Percentiles rank a stretch among this genome's conserved stretches.
phyloP scores from a whole-genome alignment of 257 asterid genomes.

The Ballota nigra region DNA sequence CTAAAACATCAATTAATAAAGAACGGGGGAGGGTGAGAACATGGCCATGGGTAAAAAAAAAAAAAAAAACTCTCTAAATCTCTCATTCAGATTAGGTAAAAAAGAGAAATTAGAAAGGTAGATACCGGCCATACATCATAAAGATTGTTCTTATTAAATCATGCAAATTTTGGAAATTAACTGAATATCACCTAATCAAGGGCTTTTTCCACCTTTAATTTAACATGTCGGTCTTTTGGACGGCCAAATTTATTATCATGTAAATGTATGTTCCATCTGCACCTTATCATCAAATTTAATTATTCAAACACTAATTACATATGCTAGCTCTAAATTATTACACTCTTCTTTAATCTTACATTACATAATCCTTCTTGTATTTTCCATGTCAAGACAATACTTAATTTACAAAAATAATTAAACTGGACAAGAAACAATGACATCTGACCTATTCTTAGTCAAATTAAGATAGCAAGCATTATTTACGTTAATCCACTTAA shows the following conservation, averaged over 20 bases:
- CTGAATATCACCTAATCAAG: conserved; percentile 26
- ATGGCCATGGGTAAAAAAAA: no score
- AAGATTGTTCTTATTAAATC: conserved; percentile 30
- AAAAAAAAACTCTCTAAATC: no score
- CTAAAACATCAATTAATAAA: no score
- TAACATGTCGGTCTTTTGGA: conserved; percentile 38
- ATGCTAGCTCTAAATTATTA: background rate
- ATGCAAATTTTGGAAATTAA: conserved; percentile 16
- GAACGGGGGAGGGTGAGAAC: no score
- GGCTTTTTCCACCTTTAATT: background rate
- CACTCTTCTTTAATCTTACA: background rate
- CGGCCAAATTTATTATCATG: conserved; percentile 34
- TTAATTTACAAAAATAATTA: conserved; percentile 1
- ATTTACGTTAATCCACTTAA: conserved; percentile 4
- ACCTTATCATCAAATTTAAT: conserved; percentile 24
- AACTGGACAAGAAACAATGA: conserved; percentile 39
- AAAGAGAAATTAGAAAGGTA: conserved; percentile 20
- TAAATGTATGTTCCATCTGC: conserved; percentile 7
- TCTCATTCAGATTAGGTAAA: background rate
- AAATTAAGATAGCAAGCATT: conserved; percentile 11
- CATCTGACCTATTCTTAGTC: conserved; percentile 36
- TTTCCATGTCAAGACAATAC: conserved; percentile 28
- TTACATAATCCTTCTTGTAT: background rate
- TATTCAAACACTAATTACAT: background rate
- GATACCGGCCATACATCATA: conserved; percentile 59